Base-by-base conservation (phyloP, 2,329 filamentous ascomycete genomes). In the Trichoderma simmonsii region DNA sequence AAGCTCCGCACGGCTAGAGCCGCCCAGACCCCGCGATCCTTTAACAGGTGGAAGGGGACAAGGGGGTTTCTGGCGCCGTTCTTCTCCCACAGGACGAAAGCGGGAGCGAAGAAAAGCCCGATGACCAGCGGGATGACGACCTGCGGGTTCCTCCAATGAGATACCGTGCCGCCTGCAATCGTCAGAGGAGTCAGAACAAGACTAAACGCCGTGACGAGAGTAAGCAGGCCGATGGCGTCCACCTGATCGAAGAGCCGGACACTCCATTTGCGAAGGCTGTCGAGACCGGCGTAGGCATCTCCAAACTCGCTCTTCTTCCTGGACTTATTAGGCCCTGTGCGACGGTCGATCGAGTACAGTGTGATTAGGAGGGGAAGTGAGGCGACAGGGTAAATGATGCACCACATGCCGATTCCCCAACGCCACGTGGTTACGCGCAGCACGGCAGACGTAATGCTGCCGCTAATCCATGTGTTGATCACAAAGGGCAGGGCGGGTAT, bases 351-450 rank as follows among this genome's bases (percentile, higher is more conserved):
- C 4, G 75, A 75, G 64, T 80, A 79, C 0, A 82, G 81, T 0
- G 85, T 83, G 0, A 82, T 74, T 21, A 91, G 79, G 0, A 91
- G 81, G 1, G 89, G 88, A 5, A 90, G 72, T 0, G 86, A 83
- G 70, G 85, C 86, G 8, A 88, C 81, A 1, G 89, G 86, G 75
- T 88, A 90, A 64, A 90, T 88, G 73, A 91, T 86, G 61, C 83
- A 84, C 84, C 87, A 91, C 88, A 91, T 91, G 74, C 88, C 89
- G 28, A 89, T 84, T 15, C 89, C 89, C 88, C 88, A 91, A 72
- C 85, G 80, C 89, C 89, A 91, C 2, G 82, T 85, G 0, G 86
- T 87, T 2, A 77, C 77, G 0, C 71, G 75, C 24, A 90, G 76
- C 0, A 90, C 86, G 0, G 86, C 83, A 0, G 79, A 77, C 0